A percentile compares a stretch with the other conserved stretches of the same genome.
phyloP scores from a whole-genome alignment of 164 flowering plant species.

The Protea cynaroides region DNA sequence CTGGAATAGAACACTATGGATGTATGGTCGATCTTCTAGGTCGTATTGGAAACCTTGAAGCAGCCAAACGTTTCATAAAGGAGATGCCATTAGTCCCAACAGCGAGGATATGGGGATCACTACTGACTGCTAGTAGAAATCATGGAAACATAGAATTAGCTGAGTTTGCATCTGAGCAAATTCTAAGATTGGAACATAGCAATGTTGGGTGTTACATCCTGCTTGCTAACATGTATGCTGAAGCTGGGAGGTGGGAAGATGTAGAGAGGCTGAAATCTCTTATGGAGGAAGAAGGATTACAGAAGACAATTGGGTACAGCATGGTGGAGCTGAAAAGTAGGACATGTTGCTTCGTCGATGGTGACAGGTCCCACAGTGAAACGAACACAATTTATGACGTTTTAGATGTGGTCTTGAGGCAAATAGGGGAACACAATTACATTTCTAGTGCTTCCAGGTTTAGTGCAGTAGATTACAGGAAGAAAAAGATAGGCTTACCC shows the following conservation, averaged over 20 bases:
- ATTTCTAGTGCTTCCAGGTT: slow-evolving; percentile 22
- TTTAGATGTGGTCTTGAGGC: slow-evolving; percentile 29
- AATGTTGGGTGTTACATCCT: slow-evolving; percentile 62
- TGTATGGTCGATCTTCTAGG: slow-evolving; percentile 69
- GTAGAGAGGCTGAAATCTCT: slow-evolving; percentile 36
- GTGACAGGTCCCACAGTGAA: slow-evolving; percentile 34
- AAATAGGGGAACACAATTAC: slow-evolving; percentile 27
- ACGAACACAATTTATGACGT: slow-evolving; percentile 33
- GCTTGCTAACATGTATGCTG: slow-evolving; percentile 66
- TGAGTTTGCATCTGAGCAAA: slow-evolving; percentile 40
- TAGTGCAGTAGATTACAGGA: slow-evolving; percentile 24
- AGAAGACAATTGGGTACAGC: slow-evolving; percentile 34
- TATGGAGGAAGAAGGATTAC: slow-evolving; percentile 41
- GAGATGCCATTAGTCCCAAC: slow-evolving; percentile 51
- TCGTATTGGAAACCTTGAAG: slow-evolving; percentile 39
- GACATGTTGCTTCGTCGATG: slow-evolving; percentile 35
- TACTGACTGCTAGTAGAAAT: slow-evolving; percentile 51
- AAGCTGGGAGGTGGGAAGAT: slow-evolving; percentile 59
- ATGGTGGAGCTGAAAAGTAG: slow-evolving; percentile 29
- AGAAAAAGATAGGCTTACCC: slow-evolving; percentile 28
- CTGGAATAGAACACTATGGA: slow-evolving; percentile 65
- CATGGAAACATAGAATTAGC: slow-evolving; percentile 40
- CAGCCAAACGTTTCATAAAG: slow-evolving; percentile 35
- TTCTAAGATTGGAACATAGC: slow-evolving; percentile 42
- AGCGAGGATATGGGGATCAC: slow-evolving; percentile 69